These are phyloP conservation scores for Eucalyptus curtisii DNA, from an alignment of 345 rosid species.

Conservation along the genomic window DNA sequence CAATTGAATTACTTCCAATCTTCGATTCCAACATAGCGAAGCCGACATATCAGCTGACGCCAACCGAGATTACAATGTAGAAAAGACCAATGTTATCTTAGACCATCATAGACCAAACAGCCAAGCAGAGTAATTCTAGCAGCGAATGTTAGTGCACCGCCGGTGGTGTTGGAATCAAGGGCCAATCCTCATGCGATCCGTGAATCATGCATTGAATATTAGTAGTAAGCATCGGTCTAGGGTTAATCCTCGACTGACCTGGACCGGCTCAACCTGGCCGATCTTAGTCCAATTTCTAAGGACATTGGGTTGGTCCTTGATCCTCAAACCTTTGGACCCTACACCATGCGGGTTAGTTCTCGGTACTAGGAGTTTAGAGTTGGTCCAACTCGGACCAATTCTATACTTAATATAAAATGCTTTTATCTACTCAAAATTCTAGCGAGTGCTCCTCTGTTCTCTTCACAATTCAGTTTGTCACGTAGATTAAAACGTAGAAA, in stretches of 20 bases:
- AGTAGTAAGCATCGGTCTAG: too few relatives aligned
- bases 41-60: not conserved
- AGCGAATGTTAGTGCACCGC: not conserved
- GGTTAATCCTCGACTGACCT: too few relatives aligned
- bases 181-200: not conserved
- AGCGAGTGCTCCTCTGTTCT: too few relatives aligned
- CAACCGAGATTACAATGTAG: not conserved
- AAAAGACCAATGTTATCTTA: not conserved
- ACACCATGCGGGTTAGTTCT: too few relatives aligned
- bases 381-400: too few relatives aligned
- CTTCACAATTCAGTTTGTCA: rapidly evolving
- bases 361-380: too few relatives aligned
- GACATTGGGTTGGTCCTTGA: too few relatives aligned
- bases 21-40: not conserved
- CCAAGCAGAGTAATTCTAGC: not conserved
- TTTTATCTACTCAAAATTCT: too few relatives aligned
- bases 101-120: not conserved
- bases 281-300: too few relatives aligned
- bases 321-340: too few relatives aligned
- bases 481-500: too few relatives aligned
- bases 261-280: rapidly evolving
- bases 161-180: not conserved
- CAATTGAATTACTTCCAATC: not conserved
- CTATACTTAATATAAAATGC: too few relatives aligned
- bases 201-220: not conserved